Conservation (phyloP, 2,329 filamentous ascomycete species). For the Trichoderma sp. region DNA sequence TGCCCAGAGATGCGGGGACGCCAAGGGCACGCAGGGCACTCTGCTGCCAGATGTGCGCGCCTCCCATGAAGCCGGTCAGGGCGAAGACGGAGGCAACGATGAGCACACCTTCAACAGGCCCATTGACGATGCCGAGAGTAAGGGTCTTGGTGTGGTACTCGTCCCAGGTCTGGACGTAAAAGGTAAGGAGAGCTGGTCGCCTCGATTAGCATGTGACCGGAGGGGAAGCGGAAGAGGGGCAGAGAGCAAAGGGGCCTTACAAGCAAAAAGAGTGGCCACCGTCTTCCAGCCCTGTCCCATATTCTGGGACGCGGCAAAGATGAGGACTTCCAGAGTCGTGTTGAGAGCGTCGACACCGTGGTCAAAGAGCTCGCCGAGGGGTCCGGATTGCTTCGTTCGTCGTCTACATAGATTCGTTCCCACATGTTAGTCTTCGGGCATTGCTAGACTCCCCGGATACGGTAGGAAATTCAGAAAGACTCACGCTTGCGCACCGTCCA, state of each 20-base stretch:
- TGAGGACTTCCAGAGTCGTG: conserved; percentile 85
- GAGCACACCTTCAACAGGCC: conserved; percentile 90
- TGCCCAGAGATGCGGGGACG: conserved; percentile 57
- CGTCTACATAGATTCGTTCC: conserved; percentile 48
- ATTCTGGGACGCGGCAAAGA: conserved; percentile 91
- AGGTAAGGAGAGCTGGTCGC: conserved; percentile 73
- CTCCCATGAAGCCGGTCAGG: conserved; percentile 79
- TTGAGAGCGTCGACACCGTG: conserved; percentile 97
- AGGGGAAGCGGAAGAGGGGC: background rate
- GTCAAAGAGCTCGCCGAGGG: conserved; percentile 93
- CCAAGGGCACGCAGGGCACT: conserved; percentile 71
- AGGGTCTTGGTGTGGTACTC: conserved; percentile 98
- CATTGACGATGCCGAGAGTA: conserved; percentile 86
- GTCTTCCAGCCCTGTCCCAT: conserved; percentile 91
- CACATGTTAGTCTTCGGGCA: background rate
- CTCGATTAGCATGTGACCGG: conserved; percentile 12
- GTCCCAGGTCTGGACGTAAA: conserved; percentile 99
- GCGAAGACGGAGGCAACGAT: conserved; percentile 79
- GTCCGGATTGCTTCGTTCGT: conserved; percentile 87
- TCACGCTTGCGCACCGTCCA: conserved; percentile 90
- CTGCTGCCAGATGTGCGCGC: conserved; percentile 90
- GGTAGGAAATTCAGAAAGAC: conserved; percentile 33
- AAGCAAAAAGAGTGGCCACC: conserved; percentile 76
- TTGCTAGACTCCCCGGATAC: background rate
- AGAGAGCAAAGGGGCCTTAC: conserved; percentile 45